These are phyloP conservation scores for Diplodia seriata DNA, from an alignment of 2,329 filamentous ascomycete genomes.

Conservation along the genomic window DNA sequence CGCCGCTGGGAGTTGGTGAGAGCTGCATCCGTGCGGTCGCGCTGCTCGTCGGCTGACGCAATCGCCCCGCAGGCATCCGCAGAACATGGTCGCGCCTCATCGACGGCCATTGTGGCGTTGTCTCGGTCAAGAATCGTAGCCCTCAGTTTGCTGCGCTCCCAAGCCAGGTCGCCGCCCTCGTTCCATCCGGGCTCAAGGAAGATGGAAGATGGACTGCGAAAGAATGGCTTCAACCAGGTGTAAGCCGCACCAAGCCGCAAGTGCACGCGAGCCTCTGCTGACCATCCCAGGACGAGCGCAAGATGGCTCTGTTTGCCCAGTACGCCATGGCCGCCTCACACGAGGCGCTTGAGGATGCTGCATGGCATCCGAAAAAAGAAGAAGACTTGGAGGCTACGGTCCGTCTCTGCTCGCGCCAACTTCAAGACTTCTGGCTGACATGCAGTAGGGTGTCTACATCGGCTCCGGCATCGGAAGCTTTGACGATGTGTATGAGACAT, in stretches of 20 bases:
- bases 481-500: conserved; percentile 86
- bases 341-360: conserved; percentile 84
- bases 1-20: conserved; percentile 77
- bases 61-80: conserved; percentile 62
- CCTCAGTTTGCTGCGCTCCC: conserved; percentile 74
- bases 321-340: conserved; percentile 86
- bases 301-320: conserved; percentile 90
- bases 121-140: conserved; percentile 71
- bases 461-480: conserved; percentile 96
- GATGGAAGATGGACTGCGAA: conserved; percentile 56
- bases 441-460: conserved; percentile 78
- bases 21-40: conserved; percentile 22
- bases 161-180: conserved; percentile 82
- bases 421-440: conserved; percentile 1
- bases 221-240: conserved; percentile 53
- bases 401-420: conserved; percentile 45
- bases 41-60: not conserved
- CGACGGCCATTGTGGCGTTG: conserved; percentile 79
- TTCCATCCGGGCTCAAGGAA: conserved; percentile 64
- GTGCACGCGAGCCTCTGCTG: conserved; percentile 44
- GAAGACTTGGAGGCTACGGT: conserved; percentile 73
- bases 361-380: conserved; percentile 69
- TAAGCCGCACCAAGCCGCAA: conserved; percentile 36
- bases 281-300: conserved; percentile 68
- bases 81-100: conserved; percentile 83